Evolutionary conservation across 768 basidiomycete genomes (phyloP), one percentile per base, ranked within the genome.

Genomic region (Auricularia sp.): DNA sequence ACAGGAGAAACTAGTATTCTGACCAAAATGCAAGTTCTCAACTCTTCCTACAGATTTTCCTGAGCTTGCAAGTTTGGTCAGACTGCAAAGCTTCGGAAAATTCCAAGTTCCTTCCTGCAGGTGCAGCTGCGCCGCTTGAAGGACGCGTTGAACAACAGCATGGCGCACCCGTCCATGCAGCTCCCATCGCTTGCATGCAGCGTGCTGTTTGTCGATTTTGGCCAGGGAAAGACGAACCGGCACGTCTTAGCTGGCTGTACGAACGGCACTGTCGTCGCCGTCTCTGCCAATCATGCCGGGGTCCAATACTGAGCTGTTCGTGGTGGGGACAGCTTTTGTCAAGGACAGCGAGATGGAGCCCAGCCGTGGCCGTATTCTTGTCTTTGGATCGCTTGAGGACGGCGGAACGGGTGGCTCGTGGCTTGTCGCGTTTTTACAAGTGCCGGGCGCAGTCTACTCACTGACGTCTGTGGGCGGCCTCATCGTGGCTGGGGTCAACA

Each of bases 401-500:
- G 51, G 64, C 5, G 64, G 63, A 51, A 37, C 39, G 11, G 58
- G 21, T 24, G 62, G 44, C 62, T 65, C 66, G 37, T 71, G 69
- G 14, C 66, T 82, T 36, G 71, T 84, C 18, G 74, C 83, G 0
- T 78, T 82, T 16, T 67, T 72, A 1, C 72, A 79, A 1, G 82
- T 86, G 24, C 70, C 74, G 16, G 93, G 93, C 18, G 88, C 87
- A 69, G 85, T 92, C 1, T 92, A 87, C 71, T 80, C 86, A 1
- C 68, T 94, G 24, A 77, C 81, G 0, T 74, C 75, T 16, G 73
- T 84, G 61, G 61, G 74, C 3, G 80, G 79, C 37, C 75, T 80
- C 64, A 74, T 94, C 54, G 82, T 85, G 1, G 89, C 84, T 7
- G 86, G 90, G 0, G 81, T 92, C 54, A 92, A 93, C 70, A 85